phyloP scores from a whole-genome alignment of 1,284 basidiomycete genomes.

The Stygiomarasmius scandens region DNA sequence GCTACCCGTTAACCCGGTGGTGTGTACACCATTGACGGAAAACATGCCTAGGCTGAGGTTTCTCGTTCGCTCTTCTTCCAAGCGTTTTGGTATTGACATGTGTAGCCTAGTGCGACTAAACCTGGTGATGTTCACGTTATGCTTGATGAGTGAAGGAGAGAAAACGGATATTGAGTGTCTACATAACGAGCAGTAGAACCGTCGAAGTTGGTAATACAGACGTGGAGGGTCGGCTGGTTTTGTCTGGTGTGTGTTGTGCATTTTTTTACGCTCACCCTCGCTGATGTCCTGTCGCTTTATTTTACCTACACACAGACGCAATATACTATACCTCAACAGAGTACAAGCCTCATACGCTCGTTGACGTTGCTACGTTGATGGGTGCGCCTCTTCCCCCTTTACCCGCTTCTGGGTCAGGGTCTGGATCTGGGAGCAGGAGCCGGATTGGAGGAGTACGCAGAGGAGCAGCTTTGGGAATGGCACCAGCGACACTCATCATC shows the following conservation, averaged over 20 bases:
- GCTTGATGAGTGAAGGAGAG: too few relatives aligned
- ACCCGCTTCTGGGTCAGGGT: too few relatives aligned
- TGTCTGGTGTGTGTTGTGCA: constrained; percentile 58
- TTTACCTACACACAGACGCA: constrained; percentile 57
- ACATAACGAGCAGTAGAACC: constrained; percentile 88
- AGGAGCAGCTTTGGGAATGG: too few relatives aligned
- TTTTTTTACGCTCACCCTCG: too few relatives aligned
- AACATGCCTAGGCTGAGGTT: constrained; percentile 70
- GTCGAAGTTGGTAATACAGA: constrained; percentile 91
- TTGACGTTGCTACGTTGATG: constrained; percentile 86
- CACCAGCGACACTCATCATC: too few relatives aligned
- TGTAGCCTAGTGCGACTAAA: constrained; percentile 75
- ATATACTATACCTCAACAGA: constrained; percentile 82
- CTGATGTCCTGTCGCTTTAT: too few relatives aligned
- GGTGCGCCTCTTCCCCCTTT: constrained; percentile 12
- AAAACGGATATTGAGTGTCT: too few relatives aligned
- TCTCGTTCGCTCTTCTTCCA: too few relatives aligned
- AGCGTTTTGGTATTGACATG: too few relatives aligned
- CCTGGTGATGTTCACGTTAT: constrained; percentile 74
- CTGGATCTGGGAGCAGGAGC: too few relatives aligned
- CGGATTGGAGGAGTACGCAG: too few relatives aligned
- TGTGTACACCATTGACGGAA: constrained; percentile 79
- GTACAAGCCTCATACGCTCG: constrained; percentile 80
- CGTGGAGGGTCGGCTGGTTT: constrained; percentile 83
- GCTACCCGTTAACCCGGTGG: constrained; percentile 81